Evolutionary conservation across 306 rosid genomes (phyloP).

Genomic region (Erythrophleum fordii): DNA sequence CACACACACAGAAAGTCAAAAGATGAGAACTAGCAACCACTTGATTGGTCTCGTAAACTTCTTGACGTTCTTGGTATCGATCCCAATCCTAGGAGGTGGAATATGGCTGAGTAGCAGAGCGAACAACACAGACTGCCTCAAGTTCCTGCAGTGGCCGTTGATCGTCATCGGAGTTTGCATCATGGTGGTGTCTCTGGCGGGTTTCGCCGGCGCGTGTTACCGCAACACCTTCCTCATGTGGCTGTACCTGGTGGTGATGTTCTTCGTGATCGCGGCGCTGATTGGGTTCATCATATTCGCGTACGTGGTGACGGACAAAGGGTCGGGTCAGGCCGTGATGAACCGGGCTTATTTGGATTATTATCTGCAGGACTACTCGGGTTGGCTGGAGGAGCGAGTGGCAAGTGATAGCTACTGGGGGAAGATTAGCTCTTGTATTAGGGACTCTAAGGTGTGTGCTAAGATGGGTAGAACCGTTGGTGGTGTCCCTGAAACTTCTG

Average conservation of each 20-base stretch:
- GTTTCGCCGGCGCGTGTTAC: conserved; percentile 90
- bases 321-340: conserved; percentile 56
- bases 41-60: conserved; percentile 78
- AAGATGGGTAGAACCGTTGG: conserved; percentile 40
- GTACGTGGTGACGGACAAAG: conserved; percentile 80
- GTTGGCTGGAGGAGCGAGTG: conserved; percentile 80
- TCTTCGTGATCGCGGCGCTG: conserved; percentile 69
- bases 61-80: conserved; percentile 79
- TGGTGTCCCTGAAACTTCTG: conserved; percentile 69
- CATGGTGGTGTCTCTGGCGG: conserved; percentile 78
- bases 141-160: conserved; percentile 97
- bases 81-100: conserved; percentile 91
- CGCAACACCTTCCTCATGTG: conserved; percentile 82
- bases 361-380: conserved; percentile 66
- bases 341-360: conserved; percentile 62
- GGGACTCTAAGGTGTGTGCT: conserved; percentile 67
- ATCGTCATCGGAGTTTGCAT: conserved; percentile 68
- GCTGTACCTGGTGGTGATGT: conserved; percentile 78
- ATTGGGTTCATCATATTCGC: conserved; percentile 89
- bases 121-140: conserved; percentile 90
- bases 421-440: conserved; percentile 72
- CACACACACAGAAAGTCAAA: background rate
- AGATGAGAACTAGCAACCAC: conserved; percentile 81
- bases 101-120: conserved; percentile 94
- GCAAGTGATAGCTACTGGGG: conserved; percentile 60